A percentile compares a stretch with the other conserved stretches of the same genome.
phyloP scores from a whole-genome alignment of 1,284 basidiomycete genomes.

The Ustilago esculenta region DNA sequence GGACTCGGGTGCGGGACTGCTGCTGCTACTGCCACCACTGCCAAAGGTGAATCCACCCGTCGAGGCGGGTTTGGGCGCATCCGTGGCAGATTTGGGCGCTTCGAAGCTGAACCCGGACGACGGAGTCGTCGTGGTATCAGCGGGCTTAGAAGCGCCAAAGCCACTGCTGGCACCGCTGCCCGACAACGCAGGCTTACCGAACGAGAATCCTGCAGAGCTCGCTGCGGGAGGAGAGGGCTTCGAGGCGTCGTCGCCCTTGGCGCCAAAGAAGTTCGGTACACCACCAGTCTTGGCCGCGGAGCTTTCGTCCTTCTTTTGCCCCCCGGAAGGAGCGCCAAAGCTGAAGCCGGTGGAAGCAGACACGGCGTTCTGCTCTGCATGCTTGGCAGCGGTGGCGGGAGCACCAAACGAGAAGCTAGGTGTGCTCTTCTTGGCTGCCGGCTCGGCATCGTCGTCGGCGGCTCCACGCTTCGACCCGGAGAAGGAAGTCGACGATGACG shows the following conservation, averaged over 20 bases:
- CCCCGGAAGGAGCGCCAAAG: slow-evolving; percentile 24
- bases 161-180: slow-evolving; percentile 1
- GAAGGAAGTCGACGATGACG: slow-evolving; percentile 6
- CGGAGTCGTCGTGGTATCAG: background rate
- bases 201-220: slow-evolving; percentile 41
- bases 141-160: slow-evolving; percentile 13
- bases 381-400: slow-evolving; percentile 7
- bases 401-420: slow-evolving; percentile 49
- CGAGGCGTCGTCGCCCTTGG: slow-evolving; percentile 22
- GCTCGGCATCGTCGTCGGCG: slow-evolving; percentile 25
- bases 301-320: slow-evolving; percentile 28
- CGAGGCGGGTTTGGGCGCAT: slow-evolving; percentile 16
- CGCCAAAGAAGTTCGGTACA: slow-evolving; percentile 45
- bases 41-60: slow-evolving; percentile 28
- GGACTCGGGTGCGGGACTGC: slow-evolving; percentile 11
- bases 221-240: background rate
- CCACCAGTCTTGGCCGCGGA: slow-evolving; percentile 12
- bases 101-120: slow-evolving; percentile 32
- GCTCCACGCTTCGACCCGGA: slow-evolving; percentile 29
- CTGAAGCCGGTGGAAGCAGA: slow-evolving; percentile 12
- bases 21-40: slow-evolving; percentile 6
- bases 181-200: slow-evolving; percentile 33
- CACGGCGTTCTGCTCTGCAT: slow-evolving; percentile 1
- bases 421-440: slow-evolving; percentile 37
- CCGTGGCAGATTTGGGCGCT: slow-evolving; percentile 9